phyloP scores from a whole-genome alignment of 2,329 filamentous ascomycete species.

The Verticillium nubilum region DNA sequence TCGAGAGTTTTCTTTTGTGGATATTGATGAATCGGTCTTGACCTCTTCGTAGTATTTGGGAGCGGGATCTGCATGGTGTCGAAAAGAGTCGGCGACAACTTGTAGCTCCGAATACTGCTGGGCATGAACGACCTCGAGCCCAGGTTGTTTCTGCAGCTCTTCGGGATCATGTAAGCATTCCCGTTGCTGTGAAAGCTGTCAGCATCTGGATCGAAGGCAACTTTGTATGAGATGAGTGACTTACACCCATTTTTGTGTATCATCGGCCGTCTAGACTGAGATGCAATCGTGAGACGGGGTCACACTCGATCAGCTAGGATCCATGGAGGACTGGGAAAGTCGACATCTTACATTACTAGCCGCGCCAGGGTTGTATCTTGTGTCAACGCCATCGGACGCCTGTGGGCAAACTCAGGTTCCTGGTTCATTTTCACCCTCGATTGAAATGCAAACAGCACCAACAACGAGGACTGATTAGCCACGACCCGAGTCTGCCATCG shows the following conservation, averaged over 20 bases:
- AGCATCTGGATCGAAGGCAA: not conserved
- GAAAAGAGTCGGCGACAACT: not conserved
- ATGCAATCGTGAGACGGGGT: too few species aligned
- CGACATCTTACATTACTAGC: too few species aligned
- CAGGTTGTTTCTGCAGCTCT: not conserved
- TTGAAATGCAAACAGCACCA: not conserved
- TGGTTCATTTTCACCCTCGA: not conserved
- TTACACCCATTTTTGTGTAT: not conserved
- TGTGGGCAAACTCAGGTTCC: too few species aligned
- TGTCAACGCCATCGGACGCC: too few species aligned
- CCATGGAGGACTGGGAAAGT: too few species aligned
- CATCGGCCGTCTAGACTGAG: too few species aligned
- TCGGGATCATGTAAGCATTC: not conserved
- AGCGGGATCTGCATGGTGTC: not conserved
- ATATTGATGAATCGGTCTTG: not conserved
- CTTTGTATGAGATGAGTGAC: not conserved
- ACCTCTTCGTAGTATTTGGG: not conserved
- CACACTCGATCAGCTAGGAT: too few species aligned
- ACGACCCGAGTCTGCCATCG: not conserved
- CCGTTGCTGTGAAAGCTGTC: not conserved
- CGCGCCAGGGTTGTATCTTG: not conserved
- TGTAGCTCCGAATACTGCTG: not conserved
- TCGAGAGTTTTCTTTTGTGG: not conserved
- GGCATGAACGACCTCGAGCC: not conserved
- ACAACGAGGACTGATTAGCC: not conserved